These are phyloP conservation scores for Pseudocercospora cruenta DNA, from an alignment of 2,329 filamentous ascomycete species.

Conservation along the genomic window DNA sequence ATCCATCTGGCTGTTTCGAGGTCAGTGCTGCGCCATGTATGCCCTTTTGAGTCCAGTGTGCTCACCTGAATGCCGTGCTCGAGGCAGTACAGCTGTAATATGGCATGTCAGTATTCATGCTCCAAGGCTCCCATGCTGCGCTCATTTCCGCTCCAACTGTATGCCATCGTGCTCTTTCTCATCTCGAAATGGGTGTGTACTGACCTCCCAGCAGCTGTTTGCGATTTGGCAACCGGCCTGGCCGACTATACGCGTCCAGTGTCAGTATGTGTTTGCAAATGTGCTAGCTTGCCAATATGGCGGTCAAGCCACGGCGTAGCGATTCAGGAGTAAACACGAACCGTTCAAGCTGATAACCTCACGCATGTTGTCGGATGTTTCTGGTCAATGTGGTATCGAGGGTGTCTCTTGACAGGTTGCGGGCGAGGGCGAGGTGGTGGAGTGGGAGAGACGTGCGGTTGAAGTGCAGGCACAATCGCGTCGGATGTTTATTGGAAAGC, in stretches of 20 bases:
- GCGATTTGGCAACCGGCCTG: slow-evolving; percentile 99
- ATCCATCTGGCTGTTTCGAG: slow-evolving; percentile 84
- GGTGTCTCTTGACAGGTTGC: slow-evolving; percentile 28
- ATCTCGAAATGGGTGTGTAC: slow-evolving; percentile 46
- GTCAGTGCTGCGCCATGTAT: slow-evolving; percentile 27
- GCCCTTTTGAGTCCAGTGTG: slow-evolving; percentile 30
- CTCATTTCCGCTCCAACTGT: slow-evolving; percentile 24
- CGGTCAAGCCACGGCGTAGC: slow-evolving; percentile 47
- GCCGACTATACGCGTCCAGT: slow-evolving; percentile 72
- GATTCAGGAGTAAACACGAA: slow-evolving; percentile 56
- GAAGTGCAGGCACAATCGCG: slow-evolving; percentile 10
- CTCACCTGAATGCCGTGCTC: slow-evolving; percentile 98
- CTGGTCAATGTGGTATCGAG: slow-evolving; percentile 15
- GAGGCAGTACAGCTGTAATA: slow-evolving; percentile 90
- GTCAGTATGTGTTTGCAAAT: slow-evolving; percentile 52
- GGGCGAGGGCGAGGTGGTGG: slow-evolving; percentile 23
- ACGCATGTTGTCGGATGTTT: slow-evolving; percentile 72
- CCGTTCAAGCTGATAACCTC: slow-evolving; percentile 99
- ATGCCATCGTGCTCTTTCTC: slow-evolving; percentile 23
- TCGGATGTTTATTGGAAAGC: slow-evolving; percentile 5
- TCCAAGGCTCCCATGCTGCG: slow-evolving; percentile 36
- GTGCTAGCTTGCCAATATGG: slow-evolving; percentile 32
- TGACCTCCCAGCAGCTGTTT: slow-evolving; percentile 99
- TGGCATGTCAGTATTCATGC: slow-evolving; percentile 36
- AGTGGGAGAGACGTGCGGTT: slow-evolving; percentile 9